A percentile compares a stretch with the other conserved stretches of the same genome.
phyloP scores from a whole-genome alignment of 1,284 basidiomycete species.

The Cerioporus squamosus region DNA sequence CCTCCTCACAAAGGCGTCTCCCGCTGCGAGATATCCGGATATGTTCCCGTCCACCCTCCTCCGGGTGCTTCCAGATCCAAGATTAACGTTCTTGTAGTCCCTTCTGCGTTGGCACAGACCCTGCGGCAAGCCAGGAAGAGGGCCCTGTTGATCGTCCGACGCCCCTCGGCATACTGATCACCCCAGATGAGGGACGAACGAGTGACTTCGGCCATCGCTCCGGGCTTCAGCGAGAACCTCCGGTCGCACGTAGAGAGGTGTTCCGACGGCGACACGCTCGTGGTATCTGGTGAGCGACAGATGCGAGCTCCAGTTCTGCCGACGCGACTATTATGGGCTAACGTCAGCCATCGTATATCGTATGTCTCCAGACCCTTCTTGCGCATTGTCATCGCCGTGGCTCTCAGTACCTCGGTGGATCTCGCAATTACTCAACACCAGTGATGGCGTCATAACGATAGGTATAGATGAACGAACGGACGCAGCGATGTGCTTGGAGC shows the following conservation, averaged over 20 bases:
- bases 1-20: background rate
- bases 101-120: constrained; percentile 2
- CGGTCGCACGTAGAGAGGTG: background rate
- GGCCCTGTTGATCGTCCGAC: background rate
- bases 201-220: constrained; percentile 1
- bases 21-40: background rate
- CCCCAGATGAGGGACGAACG: background rate
- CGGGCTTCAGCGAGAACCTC: background rate
- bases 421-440: background rate
- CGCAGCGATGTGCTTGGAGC: background rate
- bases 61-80: constrained; percentile 3
- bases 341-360: background rate
- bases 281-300: background rate
- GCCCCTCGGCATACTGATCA: constrained; percentile 1
- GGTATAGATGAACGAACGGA: background rate
- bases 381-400: background rate
- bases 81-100: constrained; percentile 8
- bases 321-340: no score
- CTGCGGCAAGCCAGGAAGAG: background rate
- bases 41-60: background rate
- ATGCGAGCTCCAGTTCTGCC: no score
- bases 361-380: background rate
- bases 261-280: background rate
- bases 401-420: background rate
- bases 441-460: background rate